Evolutionary conservation across 1,284 basidiomycete genomes (phyloP).

Genomic region (Pseudozyma tsukubaensis): DNA sequence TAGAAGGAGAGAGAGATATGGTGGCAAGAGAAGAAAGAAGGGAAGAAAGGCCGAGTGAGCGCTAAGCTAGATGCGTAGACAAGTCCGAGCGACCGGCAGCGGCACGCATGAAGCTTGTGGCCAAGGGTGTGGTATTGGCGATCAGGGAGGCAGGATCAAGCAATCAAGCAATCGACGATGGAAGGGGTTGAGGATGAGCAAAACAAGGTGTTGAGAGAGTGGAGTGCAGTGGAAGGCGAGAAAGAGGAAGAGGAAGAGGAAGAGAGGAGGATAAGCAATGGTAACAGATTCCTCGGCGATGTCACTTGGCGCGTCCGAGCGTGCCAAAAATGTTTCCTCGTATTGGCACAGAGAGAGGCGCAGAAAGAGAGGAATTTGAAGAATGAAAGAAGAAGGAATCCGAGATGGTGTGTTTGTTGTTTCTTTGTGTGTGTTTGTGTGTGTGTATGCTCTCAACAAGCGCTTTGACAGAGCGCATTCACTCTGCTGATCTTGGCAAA

Average conservation of each 20-base stretch:
- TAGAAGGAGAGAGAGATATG: neutral
- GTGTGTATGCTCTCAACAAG: neutral
- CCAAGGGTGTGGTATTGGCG: neutral
- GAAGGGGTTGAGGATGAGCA: too few species aligned
- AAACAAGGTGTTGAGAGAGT: conserved; percentile 1
- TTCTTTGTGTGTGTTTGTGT: neutral
- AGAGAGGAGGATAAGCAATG: neutral
- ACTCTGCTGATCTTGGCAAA: too few species aligned
- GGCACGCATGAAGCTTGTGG: conserved; percentile 41
- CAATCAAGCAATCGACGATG: too few species aligned
- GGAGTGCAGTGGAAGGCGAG: neutral
- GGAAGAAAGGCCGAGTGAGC: conserved; percentile 19
- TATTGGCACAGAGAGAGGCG: neutral
- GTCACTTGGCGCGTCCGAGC: conserved; percentile 16
- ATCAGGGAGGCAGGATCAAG: too few species aligned
- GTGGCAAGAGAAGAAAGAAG: conserved; percentile 3
- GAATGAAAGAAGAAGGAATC: neutral
- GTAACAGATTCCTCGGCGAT: conserved; percentile 28
- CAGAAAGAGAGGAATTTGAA: neutral
- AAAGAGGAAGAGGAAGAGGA: neutral
- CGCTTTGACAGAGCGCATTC: neutral
- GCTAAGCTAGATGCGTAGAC: conserved; percentile 24
- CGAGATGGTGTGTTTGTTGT: conserved; percentile 7
- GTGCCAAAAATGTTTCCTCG: neutral
- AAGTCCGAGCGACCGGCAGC: conserved; percentile 42